These are phyloP conservation scores for Sanghuangporus sanghuang DNA, from an alignment of 1,284 basidiomycete genomes.

Conservation along the genomic window DNA sequence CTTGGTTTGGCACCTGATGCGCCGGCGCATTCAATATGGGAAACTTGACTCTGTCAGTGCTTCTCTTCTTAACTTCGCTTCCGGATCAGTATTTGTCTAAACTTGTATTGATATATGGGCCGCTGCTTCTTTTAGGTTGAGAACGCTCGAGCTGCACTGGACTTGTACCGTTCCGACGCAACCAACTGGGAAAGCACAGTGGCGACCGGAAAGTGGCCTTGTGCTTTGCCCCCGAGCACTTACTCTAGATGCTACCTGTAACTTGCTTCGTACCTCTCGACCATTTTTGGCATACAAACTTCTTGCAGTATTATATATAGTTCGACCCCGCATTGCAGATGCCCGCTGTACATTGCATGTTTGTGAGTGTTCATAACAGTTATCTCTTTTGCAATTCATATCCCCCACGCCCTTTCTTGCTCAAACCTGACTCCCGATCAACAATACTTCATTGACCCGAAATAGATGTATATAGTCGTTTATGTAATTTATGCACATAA, in stretches of 20 bases:
- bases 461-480: not conserved
- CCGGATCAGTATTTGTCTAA: conserved; percentile 27
- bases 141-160: conserved; percentile 69
- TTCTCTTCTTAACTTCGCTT: conserved; percentile 55
- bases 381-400: too few species aligned
- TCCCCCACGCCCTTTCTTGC: not conserved
- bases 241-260: conserved; percentile 70
- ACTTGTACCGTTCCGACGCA: conserved; percentile 67
- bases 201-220: conserved; percentile 63
- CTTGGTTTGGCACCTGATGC: conserved; percentile 75
- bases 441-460: not conserved
- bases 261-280: not conserved
- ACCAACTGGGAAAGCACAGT: conserved; percentile 64
- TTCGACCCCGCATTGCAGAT: too few species aligned
- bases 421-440: not conserved
- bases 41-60: conserved; percentile 61
- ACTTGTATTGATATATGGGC: conserved; percentile 9
- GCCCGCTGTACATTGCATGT: too few species aligned
- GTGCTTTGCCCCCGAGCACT: conserved; percentile 65
- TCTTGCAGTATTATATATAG: not conserved
- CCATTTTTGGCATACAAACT: not conserved
- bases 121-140: conserved; percentile 45
- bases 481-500: not conserved
- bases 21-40: conserved; percentile 64
- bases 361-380: too few species aligned